These are phyloP conservation scores for Calocera viscosa DNA, from an alignment of 768 basidiomycete genomes.

Conservation along the genomic window DNA sequence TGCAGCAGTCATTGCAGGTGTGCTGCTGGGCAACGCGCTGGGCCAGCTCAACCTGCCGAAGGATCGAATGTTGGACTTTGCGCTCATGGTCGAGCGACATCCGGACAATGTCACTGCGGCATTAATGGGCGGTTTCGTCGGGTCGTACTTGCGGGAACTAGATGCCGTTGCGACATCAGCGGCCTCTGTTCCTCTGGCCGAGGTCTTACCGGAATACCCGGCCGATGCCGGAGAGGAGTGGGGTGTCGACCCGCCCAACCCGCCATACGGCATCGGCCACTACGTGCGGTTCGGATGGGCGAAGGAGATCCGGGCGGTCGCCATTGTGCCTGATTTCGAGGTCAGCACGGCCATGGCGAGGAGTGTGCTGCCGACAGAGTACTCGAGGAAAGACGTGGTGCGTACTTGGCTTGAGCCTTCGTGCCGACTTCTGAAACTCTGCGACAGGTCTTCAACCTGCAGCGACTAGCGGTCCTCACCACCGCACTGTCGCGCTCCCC, in stretches of 20 bases:
- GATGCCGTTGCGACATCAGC: constrained; percentile 68
- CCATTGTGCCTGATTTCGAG: constrained; percentile 91
- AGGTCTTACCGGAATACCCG: constrained; percentile 93
- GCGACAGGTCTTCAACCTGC: constrained; percentile 86
- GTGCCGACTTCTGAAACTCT: background rate
- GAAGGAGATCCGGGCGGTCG: constrained; percentile 73
- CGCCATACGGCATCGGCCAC: constrained; percentile 85
- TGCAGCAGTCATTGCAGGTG: constrained; percentile 96
- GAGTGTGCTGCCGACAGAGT: constrained; percentile 68
- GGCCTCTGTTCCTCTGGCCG: constrained; percentile 82
- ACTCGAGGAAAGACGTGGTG: constrained; percentile 85
- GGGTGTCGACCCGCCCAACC: constrained; percentile 77
- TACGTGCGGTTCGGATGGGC: constrained; percentile 85
- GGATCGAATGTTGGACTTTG: constrained; percentile 79
- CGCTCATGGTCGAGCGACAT: constrained; percentile 97
- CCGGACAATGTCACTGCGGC: constrained; percentile 99
- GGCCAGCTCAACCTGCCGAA: constrained; percentile 57
- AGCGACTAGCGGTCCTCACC: constrained; percentile 89
- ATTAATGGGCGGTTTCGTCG: constrained; percentile 91
- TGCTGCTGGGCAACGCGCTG: constrained; percentile 75
- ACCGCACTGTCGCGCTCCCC: constrained; percentile 83
- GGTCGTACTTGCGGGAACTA: constrained; percentile 85
- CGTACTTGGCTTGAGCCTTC: constrained; percentile 21
- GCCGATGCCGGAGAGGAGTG: constrained; percentile 82
- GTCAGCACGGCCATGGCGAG: constrained; percentile 91